These are phyloP conservation scores for Trichomonas gallinae DNA, from an alignment of 208 protist species.

Conservation along the genomic window DNA sequence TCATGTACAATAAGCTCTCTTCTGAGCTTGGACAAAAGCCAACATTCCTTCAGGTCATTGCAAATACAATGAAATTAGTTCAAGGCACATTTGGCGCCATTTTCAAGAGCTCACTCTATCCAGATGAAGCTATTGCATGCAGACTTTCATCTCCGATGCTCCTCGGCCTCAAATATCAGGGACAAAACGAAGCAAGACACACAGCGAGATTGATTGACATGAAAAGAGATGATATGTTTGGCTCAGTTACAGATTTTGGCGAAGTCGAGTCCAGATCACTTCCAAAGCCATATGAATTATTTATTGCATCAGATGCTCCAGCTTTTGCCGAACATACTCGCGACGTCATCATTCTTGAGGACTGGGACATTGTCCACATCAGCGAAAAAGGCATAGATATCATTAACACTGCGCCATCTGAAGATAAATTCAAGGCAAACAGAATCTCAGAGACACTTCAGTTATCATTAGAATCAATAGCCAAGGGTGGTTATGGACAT, in stretches of 20 bases:
- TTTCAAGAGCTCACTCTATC: slow-evolving; percentile 44
- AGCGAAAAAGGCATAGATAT: slow-evolving; percentile 40
- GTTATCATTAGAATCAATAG: neutral
- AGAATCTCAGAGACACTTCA: neutral
- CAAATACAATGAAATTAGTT: slow-evolving; percentile 45
- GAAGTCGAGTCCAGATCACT: no score
- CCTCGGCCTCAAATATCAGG: slow-evolving; percentile 40
- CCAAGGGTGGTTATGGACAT: neutral
- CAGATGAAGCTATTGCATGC: slow-evolving; percentile 44
- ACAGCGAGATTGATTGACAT: neutral
- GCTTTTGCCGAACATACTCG: slow-evolving; percentile 49
- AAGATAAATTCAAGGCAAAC: neutral
- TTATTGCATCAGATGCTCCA: neutral
- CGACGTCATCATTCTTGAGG: slow-evolving; percentile 50
- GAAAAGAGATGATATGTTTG: neutral
- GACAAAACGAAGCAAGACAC: neutral
- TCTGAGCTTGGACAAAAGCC: neutral
- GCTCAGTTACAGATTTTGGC: neutral
- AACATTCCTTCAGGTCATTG: slow-evolving; percentile 40
- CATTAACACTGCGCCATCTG: neutral
- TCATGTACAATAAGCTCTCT: neutral
- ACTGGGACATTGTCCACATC: slow-evolving; percentile 51
- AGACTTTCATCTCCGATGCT: slow-evolving; percentile 48
- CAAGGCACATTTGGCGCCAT: slow-evolving; percentile 51
- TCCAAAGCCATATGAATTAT: slow-evolving; percentile 11